These are phyloP conservation scores for Sclerotinia sclerotiorum DNA, from an alignment of 2,329 filamentous ascomycete species.

Conservation along the genomic window DNA sequence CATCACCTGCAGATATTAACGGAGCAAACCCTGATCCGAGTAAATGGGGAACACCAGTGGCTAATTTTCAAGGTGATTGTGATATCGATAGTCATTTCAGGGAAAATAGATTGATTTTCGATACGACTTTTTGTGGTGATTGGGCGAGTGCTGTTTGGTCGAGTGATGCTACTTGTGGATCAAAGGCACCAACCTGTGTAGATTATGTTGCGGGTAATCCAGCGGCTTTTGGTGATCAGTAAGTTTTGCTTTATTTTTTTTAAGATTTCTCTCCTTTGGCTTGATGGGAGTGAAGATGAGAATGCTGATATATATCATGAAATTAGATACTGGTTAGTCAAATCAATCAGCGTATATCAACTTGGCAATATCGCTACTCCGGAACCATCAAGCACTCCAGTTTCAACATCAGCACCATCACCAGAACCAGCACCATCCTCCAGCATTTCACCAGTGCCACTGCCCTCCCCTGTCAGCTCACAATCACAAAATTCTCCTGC, in stretches of 20 bases:
- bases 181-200: conserved; percentile 63
- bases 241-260: conserved; percentile 35
- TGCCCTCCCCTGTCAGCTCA: background rate
- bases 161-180: conserved; percentile 46
- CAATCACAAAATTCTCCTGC: background rate
- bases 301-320: background rate
- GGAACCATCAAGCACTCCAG: background rate
- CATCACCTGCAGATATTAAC: conserved; percentile 68
- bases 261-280: fast-evolving
- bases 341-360: conserved; percentile 9
- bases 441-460: background rate
- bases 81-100: conserved; percentile 69
- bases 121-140: conserved; percentile 82
- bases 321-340: conserved; percentile 1
- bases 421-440: background rate
- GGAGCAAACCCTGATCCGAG: conserved; percentile 60
- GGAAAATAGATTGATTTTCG: conserved; percentile 73
- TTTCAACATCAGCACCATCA: too few species aligned
- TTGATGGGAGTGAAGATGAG: fast-evolving
- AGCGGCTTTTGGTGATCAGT: conserved; percentile 66
- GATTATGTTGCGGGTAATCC: conserved; percentile 73
- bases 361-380: background rate
- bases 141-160: conserved; percentile 66
- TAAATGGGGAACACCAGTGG: conserved; percentile 65
- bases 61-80: conserved; percentile 62